Evolutionary conservation across 768 basidiomycete species (phyloP).

Genomic region (Collybiopsis confluens): DNA sequence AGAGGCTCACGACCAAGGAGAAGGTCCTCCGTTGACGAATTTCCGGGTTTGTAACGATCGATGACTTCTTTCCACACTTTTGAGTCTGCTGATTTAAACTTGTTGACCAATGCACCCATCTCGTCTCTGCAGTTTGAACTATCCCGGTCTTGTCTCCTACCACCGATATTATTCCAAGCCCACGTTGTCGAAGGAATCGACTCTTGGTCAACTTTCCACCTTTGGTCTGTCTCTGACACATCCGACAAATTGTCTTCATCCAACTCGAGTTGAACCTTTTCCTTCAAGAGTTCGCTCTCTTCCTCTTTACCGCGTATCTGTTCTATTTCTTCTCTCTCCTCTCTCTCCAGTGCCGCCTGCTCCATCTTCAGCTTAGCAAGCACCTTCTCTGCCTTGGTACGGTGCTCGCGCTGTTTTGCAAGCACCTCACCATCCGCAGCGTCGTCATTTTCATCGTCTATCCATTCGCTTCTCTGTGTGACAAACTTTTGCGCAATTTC

Average conservation of each 20-base stretch:
- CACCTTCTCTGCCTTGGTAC: background rate
- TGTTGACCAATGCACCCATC: background rate
- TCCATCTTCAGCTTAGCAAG: background rate
- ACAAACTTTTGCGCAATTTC: background rate
- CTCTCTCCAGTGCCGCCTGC: background rate
- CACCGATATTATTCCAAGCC: background rate
- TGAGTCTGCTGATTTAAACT: background rate
- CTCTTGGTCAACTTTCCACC: background rate
- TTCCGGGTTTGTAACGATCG: background rate
- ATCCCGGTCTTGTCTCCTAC: background rate
- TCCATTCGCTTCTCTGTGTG: background rate
- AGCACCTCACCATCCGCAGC: background rate
- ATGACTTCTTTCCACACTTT: background rate
- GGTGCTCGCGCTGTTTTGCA: slow-evolving; percentile 1
- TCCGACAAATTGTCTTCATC: background rate
- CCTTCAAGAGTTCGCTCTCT: background rate
- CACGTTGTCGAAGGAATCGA: background rate
- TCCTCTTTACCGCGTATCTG: background rate
- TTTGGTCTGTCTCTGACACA: background rate
- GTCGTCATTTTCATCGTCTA: background rate
- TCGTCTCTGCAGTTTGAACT: background rate
- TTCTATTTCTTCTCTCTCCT: background rate
- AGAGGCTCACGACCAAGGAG: background rate
- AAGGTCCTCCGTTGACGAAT: background rate
- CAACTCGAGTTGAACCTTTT: background rate